Evolutionary conservation across 2,329 filamentous ascomycete species (phyloP), one percentile per base, ranked within the genome.

Genomic region (Leptographium wingfieldii): DNA sequence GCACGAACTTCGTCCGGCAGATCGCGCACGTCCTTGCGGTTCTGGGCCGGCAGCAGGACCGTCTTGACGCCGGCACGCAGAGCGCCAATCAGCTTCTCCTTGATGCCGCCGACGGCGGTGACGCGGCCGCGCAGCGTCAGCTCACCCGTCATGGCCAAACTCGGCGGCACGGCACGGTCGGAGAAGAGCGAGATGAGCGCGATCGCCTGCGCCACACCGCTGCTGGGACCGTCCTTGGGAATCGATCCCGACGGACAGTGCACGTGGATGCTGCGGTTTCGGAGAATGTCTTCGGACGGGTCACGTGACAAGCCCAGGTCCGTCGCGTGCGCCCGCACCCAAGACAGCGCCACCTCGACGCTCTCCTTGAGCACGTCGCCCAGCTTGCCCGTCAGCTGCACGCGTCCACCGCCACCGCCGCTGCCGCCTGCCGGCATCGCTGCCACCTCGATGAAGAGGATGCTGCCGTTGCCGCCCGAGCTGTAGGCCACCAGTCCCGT

Each of bases 61-160:
- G 90, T 92, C 80, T 96, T 95, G 63, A 99, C 92, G 33, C 94
- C 94, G 2, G 94, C 94, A 59, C 92, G 82, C 69, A 95, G 78
- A 10, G 94, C 94, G 27, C 94, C 94, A 69, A 99, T 97, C 58
- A 97, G 80, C 73, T 99, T 99, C 82, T 99, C 92, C 75, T 97
- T 96, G 76, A 99, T 97, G 22, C 94, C 94, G 58, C 94, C 94
- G 43, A 99, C 94, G 31, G 92, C 90, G 73, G 94, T 90, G 60
- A 99, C 88, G 65, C 91, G 85, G 27, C 94, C 94, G 51, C 94
- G 83, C 31, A 99, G 82, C 60, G 88, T 90, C 63, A 86, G 84
- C 69, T 86, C 84, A 64, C 83, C 83, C 80, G 94, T 99, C 94
- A 99, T 99, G 52, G 94, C 94, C 72, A 99, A 85, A 3, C 88